phyloP scores from a whole-genome alignment of 805 yeast species.

The Barnettozyma sucrosica region DNA sequence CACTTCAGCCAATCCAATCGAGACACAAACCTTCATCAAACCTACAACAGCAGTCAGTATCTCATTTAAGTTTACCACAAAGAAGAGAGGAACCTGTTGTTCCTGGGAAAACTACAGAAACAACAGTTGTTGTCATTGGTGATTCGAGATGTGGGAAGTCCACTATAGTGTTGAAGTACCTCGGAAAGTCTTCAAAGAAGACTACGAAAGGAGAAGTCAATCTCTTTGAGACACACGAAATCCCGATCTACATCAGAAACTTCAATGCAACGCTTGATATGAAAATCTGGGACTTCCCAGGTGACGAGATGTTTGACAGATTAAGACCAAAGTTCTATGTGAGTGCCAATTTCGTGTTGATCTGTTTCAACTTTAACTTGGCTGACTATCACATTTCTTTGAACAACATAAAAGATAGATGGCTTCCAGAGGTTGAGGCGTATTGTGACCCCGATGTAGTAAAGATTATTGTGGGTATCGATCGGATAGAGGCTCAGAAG shows the following conservation, averaged over 20 bases:
- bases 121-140: conserved; percentile 21
- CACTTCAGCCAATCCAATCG: neutral
- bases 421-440: conserved; percentile 38
- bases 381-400: conserved; percentile 29
- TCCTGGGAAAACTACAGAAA: neutral
- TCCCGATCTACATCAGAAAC: conserved; percentile 11
- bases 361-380: conserved; percentile 34
- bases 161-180: conserved; percentile 19
- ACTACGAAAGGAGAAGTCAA: conserved; percentile 9
- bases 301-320: conserved; percentile 34
- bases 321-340: conserved; percentile 39
- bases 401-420: conserved; percentile 33
- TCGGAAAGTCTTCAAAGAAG: conserved; percentile 5
- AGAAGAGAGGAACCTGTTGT: neutral
- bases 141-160: conserved; percentile 27
- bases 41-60: neutral
- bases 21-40: neutral
- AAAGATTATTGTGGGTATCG: conserved; percentile 33
- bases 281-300: conserved; percentile 39
- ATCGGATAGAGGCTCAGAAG: neutral
- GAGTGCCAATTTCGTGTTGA: conserved; percentile 32
- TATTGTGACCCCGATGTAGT: conserved; percentile 33
- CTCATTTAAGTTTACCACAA: neutral
- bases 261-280: conserved; percentile 25
- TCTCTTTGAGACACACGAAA: conserved; percentile 23